A percentile compares a stretch with the other conserved stretches of the same genome.
These are phyloP conservation scores for Escovopsis sp. DNA, from an alignment of 2,329 filamentous ascomycete genomes.

Conservation along the genomic window DNA sequence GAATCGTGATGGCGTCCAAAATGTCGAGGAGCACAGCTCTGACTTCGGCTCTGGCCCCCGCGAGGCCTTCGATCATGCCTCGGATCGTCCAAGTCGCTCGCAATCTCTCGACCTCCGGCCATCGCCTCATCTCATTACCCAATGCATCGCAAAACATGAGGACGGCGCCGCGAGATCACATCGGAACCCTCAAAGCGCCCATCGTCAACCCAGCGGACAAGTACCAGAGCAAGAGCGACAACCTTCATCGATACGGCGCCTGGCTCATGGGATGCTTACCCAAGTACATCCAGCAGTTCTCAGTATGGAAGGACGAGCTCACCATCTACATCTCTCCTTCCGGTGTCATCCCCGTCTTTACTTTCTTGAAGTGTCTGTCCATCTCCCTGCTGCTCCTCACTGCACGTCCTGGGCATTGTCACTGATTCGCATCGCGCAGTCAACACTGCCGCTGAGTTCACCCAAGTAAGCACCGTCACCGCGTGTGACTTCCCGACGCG, in stretches of 20 bases:
- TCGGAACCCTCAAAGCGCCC: constrained; percentile 57
- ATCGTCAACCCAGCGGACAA: constrained; percentile 89
- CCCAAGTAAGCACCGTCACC: constrained; percentile 82
- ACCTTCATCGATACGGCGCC: constrained; percentile 85
- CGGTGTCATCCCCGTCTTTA: constrained; percentile 81
- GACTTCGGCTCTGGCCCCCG: constrained; percentile 40
- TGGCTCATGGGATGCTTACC: constrained; percentile 95
- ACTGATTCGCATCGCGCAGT: constrained; percentile 31
- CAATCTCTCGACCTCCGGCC: constrained; percentile 35
- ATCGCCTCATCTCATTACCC: constrained; percentile 38
- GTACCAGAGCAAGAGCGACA: constrained; percentile 72
- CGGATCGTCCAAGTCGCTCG: constrained; percentile 28
- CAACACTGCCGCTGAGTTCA: constrained; percentile 95
- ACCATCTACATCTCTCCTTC: constrained; percentile 82
- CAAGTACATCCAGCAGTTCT: constrained; percentile 98
- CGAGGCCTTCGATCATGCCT: constrained; percentile 22
- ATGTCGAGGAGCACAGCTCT: constrained; percentile 40
- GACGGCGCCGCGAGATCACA: constrained; percentile 41
- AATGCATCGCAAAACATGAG: constrained; percentile 54
- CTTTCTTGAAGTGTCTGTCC: constrained; percentile 66
- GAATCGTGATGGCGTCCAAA: constrained; percentile 40
- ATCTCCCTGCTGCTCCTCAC: background rate
- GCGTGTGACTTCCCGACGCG: constrained; percentile 92
- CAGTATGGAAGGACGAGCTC: constrained; percentile 98
- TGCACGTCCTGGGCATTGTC: background rate